A percentile compares a stretch with the other conserved stretches of the same genome.
phyloP scores from a whole-genome alignment of 176 grass and related monocot species.

The Triticum aestivum region DNA sequence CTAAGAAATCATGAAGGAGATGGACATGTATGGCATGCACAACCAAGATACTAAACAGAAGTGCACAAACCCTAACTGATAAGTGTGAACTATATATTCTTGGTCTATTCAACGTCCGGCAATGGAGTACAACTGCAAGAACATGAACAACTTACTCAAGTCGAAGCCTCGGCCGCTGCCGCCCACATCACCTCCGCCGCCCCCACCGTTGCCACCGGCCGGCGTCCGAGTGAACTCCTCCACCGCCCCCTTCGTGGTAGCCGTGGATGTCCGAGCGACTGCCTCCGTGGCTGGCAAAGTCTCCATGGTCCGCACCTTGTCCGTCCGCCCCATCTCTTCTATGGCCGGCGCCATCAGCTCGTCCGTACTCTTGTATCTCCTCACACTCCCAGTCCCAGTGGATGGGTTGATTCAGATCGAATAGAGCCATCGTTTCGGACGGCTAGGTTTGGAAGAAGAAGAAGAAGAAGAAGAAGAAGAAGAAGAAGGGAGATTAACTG shows the following conservation, averaged over 20 bases:
- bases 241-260: no score
- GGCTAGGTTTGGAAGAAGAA: background rate
- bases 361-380: background rate
- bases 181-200: background rate
- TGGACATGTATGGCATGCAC: background rate
- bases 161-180: background rate
- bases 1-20: no score
- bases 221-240: background rate
- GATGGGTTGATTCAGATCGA: slow-evolving; percentile 1
- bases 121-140: background rate
- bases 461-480: background rate
- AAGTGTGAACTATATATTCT: background rate
- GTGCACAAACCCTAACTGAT: background rate
- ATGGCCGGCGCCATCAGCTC: background rate
- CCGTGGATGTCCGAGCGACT: no score
- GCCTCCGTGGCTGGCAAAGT: background rate
- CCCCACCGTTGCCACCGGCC: background rate
- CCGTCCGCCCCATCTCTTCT: background rate
- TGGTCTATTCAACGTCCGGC: background rate
- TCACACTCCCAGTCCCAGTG: background rate
- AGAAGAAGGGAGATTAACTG: background rate
- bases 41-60: background rate
- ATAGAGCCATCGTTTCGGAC: background rate
- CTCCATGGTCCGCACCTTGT: background rate
- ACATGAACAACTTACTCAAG: background rate